A percentile compares a stretch with the other conserved stretches of the same genome.
Conservation (phyloP, 164 flowering plant genomes). For the Malania oleifera region DNA sequence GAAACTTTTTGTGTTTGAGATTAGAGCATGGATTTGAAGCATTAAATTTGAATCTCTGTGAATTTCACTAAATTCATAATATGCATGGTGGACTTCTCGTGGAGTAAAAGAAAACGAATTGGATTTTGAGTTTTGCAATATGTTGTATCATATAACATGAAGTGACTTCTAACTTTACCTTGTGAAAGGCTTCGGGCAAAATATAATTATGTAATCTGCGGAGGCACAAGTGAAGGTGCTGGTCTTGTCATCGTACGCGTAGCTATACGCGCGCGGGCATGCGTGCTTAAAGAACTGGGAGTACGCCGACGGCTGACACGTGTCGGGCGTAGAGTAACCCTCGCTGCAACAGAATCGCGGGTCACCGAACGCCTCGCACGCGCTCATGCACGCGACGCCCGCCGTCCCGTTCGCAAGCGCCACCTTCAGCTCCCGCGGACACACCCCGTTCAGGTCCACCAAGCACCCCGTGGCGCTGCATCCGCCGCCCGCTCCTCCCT, state of each 20-base stretch:
- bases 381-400: conserved; percentile 60
- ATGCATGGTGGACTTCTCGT: no score
- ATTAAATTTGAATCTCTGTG: no score
- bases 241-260: conserved; percentile 80
- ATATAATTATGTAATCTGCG: conserved; percentile 60
- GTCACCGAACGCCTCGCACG: conserved; percentile 67
- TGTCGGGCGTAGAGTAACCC: conserved; percentile 52
- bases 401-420: conserved; percentile 16
- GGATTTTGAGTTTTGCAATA: no score
- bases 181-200: conserved; percentile 62
- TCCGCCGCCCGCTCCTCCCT: conserved; percentile 31
- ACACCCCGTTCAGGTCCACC: conserved; percentile 50
- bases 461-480: conserved; percentile 72
- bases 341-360: conserved; percentile 70
- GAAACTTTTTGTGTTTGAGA: no score
- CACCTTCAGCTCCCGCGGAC: conserved; percentile 47
- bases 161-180: conserved; percentile 46
- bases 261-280: conserved; percentile 79
- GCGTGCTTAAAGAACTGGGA: conserved; percentile 58
- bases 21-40: no score
- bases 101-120: no score
- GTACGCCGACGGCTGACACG: conserved; percentile 54
- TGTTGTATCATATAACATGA: no score
- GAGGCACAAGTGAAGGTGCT: conserved; percentile 74
- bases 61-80: no score